phyloP scores from a whole-genome alignment of 495 filamentous ascomycete genomes.

The Xylaria sp. region DNA sequence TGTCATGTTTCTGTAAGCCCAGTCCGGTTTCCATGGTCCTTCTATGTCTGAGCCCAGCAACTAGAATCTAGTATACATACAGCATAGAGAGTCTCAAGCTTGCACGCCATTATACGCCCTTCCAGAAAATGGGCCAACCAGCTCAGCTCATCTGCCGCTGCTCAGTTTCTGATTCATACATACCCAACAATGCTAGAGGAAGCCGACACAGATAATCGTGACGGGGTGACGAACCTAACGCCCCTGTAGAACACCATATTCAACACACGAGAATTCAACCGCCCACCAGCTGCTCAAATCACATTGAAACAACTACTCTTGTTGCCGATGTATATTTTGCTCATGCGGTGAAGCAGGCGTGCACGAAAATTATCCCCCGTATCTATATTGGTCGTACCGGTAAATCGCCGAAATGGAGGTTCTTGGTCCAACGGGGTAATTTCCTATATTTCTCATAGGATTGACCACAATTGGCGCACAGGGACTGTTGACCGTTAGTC shows the following conservation, averaged over 20 bases:
- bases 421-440: conserved; percentile 82
- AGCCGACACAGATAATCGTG: conserved; percentile 28
- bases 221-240: conserved; percentile 11
- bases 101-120: not conserved
- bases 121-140: not conserved
- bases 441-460: conserved; percentile 85
- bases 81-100: not conserved
- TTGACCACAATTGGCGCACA: conserved; percentile 94
- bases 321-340: not conserved
- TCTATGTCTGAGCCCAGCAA: not conserved
- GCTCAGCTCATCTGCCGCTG: conserved; percentile 19
- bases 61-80: conserved; percentile 37
- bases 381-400: conserved; percentile 25
- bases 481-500: conserved; percentile 61
- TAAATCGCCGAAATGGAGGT: conserved; percentile 65
- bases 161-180: conserved; percentile 32
- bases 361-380: not conserved
- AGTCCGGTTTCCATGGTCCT: not conserved
- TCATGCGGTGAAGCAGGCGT: not conserved
- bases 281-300: not conserved
- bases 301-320: not conserved
- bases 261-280: conserved; percentile 6
- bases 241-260: conserved; percentile 18
- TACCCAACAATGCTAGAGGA: conserved; percentile 36
- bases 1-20: not conserved